phyloP scores from a whole-genome alignment of 768 basidiomycete genomes.

The Tricholoma furcatifolium region DNA sequence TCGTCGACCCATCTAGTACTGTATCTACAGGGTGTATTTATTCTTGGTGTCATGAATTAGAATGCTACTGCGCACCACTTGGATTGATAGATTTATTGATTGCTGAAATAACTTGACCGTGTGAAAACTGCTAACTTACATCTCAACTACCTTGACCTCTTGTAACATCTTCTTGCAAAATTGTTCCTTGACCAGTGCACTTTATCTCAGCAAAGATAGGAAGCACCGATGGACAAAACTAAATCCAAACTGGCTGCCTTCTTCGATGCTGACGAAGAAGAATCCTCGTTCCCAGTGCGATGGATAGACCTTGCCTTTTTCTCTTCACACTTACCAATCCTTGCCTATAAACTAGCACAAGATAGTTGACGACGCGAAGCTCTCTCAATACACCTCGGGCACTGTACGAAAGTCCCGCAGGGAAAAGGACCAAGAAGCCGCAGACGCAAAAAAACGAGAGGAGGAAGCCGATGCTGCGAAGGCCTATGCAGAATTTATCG shows the following conservation, averaged over 20 bases:
- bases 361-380: slow-evolving; percentile 81
- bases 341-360: slow-evolving; percentile 68
- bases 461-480: slow-evolving; percentile 79
- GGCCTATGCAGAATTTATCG: slow-evolving; percentile 82
- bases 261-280: slow-evolving; percentile 84
- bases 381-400: slow-evolving; percentile 84
- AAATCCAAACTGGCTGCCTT: slow-evolving; percentile 72
- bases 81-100: too few relatives aligned
- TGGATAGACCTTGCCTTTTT: slow-evolving; percentile 63
- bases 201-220: not conserved
- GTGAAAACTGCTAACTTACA: too few relatives aligned
- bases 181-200: not conserved
- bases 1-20: slow-evolving; percentile 1
- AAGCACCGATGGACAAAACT: slow-evolving; percentile 55
- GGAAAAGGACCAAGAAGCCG: slow-evolving; percentile 91
- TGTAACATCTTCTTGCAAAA: not conserved
- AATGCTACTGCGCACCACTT: too few relatives aligned
- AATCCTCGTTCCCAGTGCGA: slow-evolving; percentile 89
- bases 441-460: slow-evolving; percentile 83
- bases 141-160: not conserved
- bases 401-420: slow-evolving; percentile 84
- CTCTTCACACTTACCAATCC: slow-evolving; percentile 60
- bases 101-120: too few relatives aligned
- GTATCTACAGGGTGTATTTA: slow-evolving; percentile 1
- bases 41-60: not conserved